Conservation (phyloP, 2,329 filamentous ascomycete genomes). For the Cordyceps javanica region DNA sequence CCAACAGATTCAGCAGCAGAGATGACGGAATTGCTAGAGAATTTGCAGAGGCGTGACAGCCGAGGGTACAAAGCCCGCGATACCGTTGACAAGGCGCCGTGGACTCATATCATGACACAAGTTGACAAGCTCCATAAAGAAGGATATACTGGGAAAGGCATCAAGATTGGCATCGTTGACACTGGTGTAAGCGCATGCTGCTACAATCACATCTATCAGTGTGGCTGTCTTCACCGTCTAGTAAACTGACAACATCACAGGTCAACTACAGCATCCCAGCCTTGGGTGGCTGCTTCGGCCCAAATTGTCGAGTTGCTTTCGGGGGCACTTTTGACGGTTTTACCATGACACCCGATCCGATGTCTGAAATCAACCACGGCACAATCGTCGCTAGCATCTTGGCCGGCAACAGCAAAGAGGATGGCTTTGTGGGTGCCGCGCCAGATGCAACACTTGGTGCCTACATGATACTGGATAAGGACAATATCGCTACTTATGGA, state of each 20-base stretch:
- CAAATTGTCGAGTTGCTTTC: conserved; percentile 50
- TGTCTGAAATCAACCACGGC: conserved; percentile 52
- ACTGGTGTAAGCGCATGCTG: background rate
- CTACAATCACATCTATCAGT: background rate
- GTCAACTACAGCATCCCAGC: background rate
- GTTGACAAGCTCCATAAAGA: background rate
- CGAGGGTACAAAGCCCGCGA: background rate
- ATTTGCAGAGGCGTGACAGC: background rate
- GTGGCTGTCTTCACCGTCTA: too few species aligned
- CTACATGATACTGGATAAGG: too few species aligned
- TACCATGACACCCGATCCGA: conserved; percentile 44
- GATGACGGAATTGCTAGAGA: background rate
- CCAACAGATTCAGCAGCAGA: background rate
- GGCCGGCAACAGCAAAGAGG: conserved; percentile 47
- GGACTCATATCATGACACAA: background rate
- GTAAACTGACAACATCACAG: background rate
- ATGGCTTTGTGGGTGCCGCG: conserved; percentile 51
- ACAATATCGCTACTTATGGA: too few species aligned
- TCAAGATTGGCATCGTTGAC: background rate
- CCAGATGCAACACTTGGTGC: conserved; percentile 49
- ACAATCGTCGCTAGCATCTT: conserved; percentile 58
- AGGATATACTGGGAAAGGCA: background rate
- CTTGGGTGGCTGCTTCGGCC: conserved; percentile 44
- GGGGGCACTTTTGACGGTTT: conserved; percentile 57
- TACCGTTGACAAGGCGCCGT: background rate